A percentile compares a stretch with the other conserved stretches of the same genome.
Conservation (phyloP, 2,329 filamentous ascomycete species). For the Calonectria multiphialidica region DNA sequence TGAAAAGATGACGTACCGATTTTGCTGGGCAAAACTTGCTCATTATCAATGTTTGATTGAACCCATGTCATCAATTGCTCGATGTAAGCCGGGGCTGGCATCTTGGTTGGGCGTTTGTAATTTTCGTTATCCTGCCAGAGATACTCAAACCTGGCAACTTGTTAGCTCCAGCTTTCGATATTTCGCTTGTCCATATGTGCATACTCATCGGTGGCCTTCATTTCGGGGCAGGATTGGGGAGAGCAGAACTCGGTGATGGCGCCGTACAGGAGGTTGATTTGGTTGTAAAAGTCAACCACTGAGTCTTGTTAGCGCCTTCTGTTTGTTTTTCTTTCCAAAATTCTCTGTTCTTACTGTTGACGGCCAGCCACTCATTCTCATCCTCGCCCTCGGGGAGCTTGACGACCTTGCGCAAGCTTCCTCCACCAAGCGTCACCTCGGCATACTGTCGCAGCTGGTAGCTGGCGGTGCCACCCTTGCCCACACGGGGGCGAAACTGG, state of each 20-base stretch:
- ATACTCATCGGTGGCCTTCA: conserved; percentile 99
- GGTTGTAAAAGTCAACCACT: conserved; percentile 99
- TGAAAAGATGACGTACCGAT: conserved; percentile 69
- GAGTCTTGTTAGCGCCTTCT: conserved; percentile 14
- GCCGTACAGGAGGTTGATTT: conserved; percentile 98
- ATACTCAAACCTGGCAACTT: conserved; percentile 84
- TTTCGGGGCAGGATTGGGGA: conserved; percentile 95
- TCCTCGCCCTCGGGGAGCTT: conserved; percentile 98
- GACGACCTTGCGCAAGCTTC: conserved; percentile 94
- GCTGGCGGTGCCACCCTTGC: conserved; percentile 86
- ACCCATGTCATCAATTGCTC: conserved; percentile 99
- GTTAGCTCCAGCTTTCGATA: conserved; percentile 28
- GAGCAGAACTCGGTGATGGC: conserved; percentile 99
- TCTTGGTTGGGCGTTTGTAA: conserved; percentile 97
- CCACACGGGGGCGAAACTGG: conserved; percentile 90
- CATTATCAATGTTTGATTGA: conserved; percentile 94
- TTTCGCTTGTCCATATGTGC: conserved; percentile 37
- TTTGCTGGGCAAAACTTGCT: conserved; percentile 92
- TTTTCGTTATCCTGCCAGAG: conserved; percentile 97
- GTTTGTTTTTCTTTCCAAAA: neutral
- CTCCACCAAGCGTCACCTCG: conserved; percentile 94
- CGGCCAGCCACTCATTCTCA: conserved; percentile 96
- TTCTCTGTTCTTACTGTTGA: conserved; percentile 78
- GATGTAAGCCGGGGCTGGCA: conserved; percentile 97
- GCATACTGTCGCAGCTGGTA: conserved; percentile 98